These are phyloP conservation scores for Cordyceps cicadae DNA, from an alignment of 2,329 filamentous ascomycete species.

Conservation along the genomic window DNA sequence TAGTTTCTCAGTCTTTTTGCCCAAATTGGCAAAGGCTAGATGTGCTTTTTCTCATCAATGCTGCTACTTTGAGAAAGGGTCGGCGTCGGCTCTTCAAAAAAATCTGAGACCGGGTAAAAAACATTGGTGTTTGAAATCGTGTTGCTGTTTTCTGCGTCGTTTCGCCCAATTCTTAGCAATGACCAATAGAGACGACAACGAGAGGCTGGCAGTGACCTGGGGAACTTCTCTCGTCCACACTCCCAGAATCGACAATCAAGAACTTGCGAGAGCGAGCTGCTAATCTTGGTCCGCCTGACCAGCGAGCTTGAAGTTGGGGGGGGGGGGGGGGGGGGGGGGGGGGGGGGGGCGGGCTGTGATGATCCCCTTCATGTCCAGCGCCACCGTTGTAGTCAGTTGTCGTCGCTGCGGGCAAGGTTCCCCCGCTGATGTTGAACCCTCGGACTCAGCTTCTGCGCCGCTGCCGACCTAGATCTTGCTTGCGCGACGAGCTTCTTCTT, in stretches of 20 bases:
- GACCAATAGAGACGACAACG: background rate
- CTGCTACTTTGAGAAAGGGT: background rate
- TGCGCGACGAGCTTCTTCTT: background rate
- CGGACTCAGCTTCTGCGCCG: slow-evolving; percentile 11
- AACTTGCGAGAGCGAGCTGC: slow-evolving; percentile 8
- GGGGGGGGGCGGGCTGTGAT: no score
- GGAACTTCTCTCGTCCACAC: background rate
- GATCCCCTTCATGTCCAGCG: slow-evolving; percentile 10
- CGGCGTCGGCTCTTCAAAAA: no score
- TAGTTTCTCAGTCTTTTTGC: slow-evolving; percentile 4
- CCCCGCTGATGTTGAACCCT: slow-evolving; percentile 12
- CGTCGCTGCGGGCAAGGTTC: slow-evolving; percentile 12
- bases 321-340: no score
- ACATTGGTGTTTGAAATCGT: background rate
- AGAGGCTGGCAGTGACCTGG: no score
- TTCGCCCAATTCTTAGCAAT: background rate
- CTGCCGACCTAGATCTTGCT: slow-evolving; percentile 10
- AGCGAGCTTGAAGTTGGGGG: slow-evolving; percentile 11
- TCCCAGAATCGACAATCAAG: no score
- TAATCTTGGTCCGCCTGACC: slow-evolving; percentile 9
- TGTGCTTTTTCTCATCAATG: background rate
- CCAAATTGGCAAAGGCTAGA: background rate
- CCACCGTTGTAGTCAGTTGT: slow-evolving; percentile 11
- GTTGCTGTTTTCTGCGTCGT: background rate
- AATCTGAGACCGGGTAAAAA: no score